These are phyloP conservation scores for Pilaira anomala DNA, from an alignment of 192 early-diverging fungal species.

Conservation along the genomic window DNA sequence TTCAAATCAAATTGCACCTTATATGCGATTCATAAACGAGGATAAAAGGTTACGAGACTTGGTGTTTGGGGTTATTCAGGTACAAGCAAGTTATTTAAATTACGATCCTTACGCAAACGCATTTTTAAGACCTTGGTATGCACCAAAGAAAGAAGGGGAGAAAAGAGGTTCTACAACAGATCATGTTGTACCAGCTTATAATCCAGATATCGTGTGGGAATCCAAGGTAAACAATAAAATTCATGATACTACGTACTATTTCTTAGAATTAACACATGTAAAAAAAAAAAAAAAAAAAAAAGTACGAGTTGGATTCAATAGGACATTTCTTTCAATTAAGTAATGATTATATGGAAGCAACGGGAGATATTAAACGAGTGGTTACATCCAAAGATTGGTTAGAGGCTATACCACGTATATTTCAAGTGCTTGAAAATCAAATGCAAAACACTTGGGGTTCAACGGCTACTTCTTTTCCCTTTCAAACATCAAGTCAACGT, in stretches of 20 bases:
- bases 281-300: slow-evolving; percentile 35
- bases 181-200: slow-evolving; percentile 40
- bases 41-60: slow-evolving; percentile 45
- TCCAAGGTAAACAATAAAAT: slow-evolving; percentile 41
- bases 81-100: slow-evolving; percentile 43
- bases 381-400: slow-evolving; percentile 43
- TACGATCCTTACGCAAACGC: slow-evolving; percentile 64
- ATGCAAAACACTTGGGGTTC: slow-evolving; percentile 45
- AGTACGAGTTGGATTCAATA: slow-evolving; percentile 66
- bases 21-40: slow-evolving; percentile 39
- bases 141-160: slow-evolving; percentile 31
- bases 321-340: slow-evolving; percentile 60
- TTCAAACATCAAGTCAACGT: too few species aligned
- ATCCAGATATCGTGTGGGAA: slow-evolving; percentile 48
- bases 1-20: slow-evolving; percentile 63
- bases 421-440: slow-evolving; percentile 43
- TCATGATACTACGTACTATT: neutral
- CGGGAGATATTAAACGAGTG: slow-evolving; percentile 38
- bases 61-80: slow-evolving; percentile 51
- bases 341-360: slow-evolving; percentile 45
- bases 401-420: slow-evolving; percentile 42
- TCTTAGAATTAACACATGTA: neutral
- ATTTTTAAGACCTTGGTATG: slow-evolving; percentile 51
- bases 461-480: neutral
- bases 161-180: slow-evolving; percentile 35